These are phyloP conservation scores for Fonsecaea monophora DNA, from an alignment of 2,329 filamentous ascomycete species.

Conservation along the genomic window DNA sequence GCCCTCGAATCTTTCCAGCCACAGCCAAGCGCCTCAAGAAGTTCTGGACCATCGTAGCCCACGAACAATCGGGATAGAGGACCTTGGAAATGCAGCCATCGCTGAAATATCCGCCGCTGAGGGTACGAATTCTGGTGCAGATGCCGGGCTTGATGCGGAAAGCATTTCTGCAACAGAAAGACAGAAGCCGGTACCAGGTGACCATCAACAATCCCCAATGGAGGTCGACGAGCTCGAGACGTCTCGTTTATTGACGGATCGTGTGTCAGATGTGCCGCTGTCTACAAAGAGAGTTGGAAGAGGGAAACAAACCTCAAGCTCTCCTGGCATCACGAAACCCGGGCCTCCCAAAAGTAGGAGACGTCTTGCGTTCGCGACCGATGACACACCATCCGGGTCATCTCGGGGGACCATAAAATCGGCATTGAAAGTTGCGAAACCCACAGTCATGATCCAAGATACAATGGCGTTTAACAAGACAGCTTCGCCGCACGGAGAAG, in stretches of 20 bases:
- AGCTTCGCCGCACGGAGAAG: conserved; percentile 1
- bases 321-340: conserved; percentile 21
- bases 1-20: conserved; percentile 30
- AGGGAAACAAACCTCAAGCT: conserved; percentile 4
- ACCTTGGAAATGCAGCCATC: neutral
- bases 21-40: conserved; percentile 19
- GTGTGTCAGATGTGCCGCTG: neutral
- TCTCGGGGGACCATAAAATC: conserved; percentile 33
- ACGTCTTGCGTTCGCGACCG: conserved; percentile 35
- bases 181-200: neutral
- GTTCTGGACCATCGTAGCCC: neutral
- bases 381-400: conserved; percentile 19
- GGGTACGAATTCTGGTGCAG: neutral
- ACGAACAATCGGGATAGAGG: neutral
- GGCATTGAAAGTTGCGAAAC: conserved; percentile 36
- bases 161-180: neutral
- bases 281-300: conserved; percentile 39
- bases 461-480: conserved; percentile 3
- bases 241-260: neutral
- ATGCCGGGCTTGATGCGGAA: neutral
- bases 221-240: neutral
- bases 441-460: conserved; percentile 11
- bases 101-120: neutral
- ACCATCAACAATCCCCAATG: neutral
- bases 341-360: conserved; percentile 38